A percentile compares a stretch with the other conserved stretches of the same genome.
phyloP scores from a whole-genome alignment of 164 flowering plant genomes.

The Nelumbo lutea region DNA sequence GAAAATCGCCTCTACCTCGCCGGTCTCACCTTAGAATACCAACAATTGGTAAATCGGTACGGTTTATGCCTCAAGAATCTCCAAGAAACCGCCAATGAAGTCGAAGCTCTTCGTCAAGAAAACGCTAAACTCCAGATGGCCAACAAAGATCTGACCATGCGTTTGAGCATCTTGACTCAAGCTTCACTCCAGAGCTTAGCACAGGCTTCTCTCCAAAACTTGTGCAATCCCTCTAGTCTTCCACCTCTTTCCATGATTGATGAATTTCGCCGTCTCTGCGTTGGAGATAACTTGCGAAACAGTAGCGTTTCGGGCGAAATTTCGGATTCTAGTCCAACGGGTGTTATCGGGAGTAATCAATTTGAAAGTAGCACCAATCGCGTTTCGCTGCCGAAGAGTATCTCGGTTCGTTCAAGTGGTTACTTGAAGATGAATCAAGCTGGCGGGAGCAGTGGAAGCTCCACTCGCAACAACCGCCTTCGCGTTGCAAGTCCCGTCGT shows the following conservation, averaged over 20 bases:
- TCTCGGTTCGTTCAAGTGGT: slow-evolving; percentile 72
- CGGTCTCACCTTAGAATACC: slow-evolving; percentile 41
- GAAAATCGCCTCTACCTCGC: slow-evolving; percentile 30
- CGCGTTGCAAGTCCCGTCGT: slow-evolving; percentile 20
- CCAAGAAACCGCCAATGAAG: slow-evolving; percentile 38
- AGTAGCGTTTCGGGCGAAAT: slow-evolving; percentile 18
- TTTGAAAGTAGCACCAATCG: slow-evolving; percentile 28
- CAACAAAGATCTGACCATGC: slow-evolving; percentile 50
- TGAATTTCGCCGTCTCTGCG: slow-evolving; percentile 21
- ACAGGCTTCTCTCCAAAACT: slow-evolving; percentile 21
- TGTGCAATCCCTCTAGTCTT: slow-evolving; percentile 11
- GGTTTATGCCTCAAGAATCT: slow-evolving; percentile 47
- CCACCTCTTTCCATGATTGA: slow-evolving; percentile 22
- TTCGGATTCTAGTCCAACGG: slow-evolving; percentile 44
- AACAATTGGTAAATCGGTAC: slow-evolving; percentile 55
- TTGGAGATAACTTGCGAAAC: slow-evolving; percentile 11
- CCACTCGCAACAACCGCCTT: slow-evolving; percentile 20
- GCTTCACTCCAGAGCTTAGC: slow-evolving; percentile 21
- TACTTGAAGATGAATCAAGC: slow-evolving; percentile 49
- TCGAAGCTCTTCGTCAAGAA: slow-evolving; percentile 54
- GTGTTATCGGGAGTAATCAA: slow-evolving; percentile 37
- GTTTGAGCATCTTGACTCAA: slow-evolving; percentile 32
- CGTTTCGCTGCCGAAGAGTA: slow-evolving; percentile 74
- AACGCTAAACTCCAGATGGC: slow-evolving; percentile 47
- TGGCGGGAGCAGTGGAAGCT: slow-evolving; percentile 11